Evolutionary conservation across 1,284 basidiomycete species (phyloP), one percentile per base, ranked within the genome.

Genomic region (Trichosporon faecale): DNA sequence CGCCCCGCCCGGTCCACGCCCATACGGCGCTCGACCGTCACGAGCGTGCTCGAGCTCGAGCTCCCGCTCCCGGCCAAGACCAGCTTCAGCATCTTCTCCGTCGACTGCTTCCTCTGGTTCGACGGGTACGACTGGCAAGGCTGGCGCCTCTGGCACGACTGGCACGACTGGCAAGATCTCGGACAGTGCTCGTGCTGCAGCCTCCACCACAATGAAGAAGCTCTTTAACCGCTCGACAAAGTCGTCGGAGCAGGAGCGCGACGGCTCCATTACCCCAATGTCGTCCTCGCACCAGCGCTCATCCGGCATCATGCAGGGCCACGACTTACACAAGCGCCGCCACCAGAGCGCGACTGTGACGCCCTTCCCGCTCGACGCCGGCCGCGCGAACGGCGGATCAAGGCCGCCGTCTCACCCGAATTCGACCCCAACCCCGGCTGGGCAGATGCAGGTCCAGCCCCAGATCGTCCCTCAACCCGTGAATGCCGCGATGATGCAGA

Each of bases 331-430:
- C 60, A 69, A 69, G 33, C 67, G 61, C 12, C 60, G 46, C 49
- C 68, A 66, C 33, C 64, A 68, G n/a, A 69, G 72, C 46, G 67
- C 35, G 14, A 73, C 69, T 57, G 78, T 82, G 8, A 80, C 80
- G 11, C 79, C 79, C 0, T 80, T 80, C 70, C 80, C 79, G 0
- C 66, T 78, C 5, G 78, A 80, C 68, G 69, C 72, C 9, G 77
- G 78, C 0, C 66, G 72, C 3, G 37, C 27, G 67, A 57, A 64
- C 67, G 61, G 70, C 14, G 63, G 71, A 61, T 46, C 74, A 73
- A 16, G 71, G 68, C 63, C 49, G 52, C 44, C 71, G 71, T 35
- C 67, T 23, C 72, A 31, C 29, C 57, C 57, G 57, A 31, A 31
- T 18, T 61, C 29, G 8, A 33, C 27, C 31, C 57, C 27, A n/a